Conservation (phyloP, 306 rosid genomes). For the Cicer judaicum region DNA sequence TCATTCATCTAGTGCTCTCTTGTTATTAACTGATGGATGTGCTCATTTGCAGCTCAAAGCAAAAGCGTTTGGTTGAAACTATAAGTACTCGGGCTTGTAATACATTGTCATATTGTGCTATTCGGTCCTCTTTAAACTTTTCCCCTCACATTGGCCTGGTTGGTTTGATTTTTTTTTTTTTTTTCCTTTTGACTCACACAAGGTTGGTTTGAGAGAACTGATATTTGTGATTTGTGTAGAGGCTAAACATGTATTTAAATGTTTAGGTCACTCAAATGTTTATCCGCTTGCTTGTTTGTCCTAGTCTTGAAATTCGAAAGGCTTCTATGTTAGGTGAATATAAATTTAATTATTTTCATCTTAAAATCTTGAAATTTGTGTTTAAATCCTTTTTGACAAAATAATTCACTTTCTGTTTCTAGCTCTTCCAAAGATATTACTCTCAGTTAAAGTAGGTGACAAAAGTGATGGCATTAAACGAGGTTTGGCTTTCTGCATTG, state of each 20-base stretch:
- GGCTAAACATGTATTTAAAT: slow-evolving; percentile 4
- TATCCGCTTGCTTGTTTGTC: neutral
- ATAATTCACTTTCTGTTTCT: slow-evolving; percentile 34
- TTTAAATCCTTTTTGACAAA: neutral
- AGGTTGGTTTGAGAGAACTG: slow-evolving; percentile 16
- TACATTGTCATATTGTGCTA: slow-evolving; percentile 30
- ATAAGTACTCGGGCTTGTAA: slow-evolving; percentile 31
- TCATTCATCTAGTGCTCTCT: neutral
- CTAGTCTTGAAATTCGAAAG: slow-evolving; percentile 1
- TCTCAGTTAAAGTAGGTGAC: neutral
- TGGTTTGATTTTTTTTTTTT: neutral
- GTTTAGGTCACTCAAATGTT: slow-evolving; percentile 36
- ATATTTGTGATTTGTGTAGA: too few relatives aligned
- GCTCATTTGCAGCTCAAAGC: neutral
- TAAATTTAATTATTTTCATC: neutral
- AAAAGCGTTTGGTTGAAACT: neutral
- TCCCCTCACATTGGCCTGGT: slow-evolving; percentile 25
- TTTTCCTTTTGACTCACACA: neutral
- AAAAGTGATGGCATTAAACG: neutral
- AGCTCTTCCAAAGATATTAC: slow-evolving; percentile 40
- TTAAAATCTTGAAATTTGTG: slow-evolving; percentile 2
- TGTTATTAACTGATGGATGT: slow-evolving; percentile 2
- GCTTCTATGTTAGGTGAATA: slow-evolving; percentile 38
- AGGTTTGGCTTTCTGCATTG: neutral
- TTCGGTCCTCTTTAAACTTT: slow-evolving; percentile 12